phyloP scores from a whole-genome alignment of 2,329 filamentous ascomycete genomes.

The Diplodia mutila region DNA sequence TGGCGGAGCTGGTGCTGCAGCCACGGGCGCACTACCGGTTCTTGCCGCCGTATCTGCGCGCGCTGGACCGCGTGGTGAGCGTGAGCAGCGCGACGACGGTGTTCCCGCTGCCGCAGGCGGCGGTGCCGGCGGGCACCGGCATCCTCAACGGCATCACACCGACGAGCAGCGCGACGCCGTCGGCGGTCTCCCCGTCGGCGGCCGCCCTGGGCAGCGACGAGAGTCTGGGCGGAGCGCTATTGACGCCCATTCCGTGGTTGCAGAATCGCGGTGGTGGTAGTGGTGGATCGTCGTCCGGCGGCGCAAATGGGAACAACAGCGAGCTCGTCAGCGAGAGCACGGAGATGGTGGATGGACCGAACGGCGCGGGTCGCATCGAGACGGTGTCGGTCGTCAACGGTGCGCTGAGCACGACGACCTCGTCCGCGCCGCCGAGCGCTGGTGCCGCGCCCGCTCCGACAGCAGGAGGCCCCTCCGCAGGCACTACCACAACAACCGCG shows the following conservation, averaged over 20 bases:
- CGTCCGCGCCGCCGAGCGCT: neutral
- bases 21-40: constrained; percentile 80
- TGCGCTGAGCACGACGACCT: constrained; percentile 58
- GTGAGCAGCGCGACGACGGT: constrained; percentile 80
- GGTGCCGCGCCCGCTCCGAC: neutral
- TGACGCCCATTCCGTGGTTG: constrained; percentile 95
- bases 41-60: constrained; percentile 83
- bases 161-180: constrained; percentile 58
- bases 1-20: constrained; percentile 80
- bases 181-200: constrained; percentile 27
- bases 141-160: constrained; percentile 61
- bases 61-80: constrained; percentile 85
- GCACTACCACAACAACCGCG: constrained; percentile 23
- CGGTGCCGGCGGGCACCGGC: constrained; percentile 49
- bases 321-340: constrained; percentile 74
- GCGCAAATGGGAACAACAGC: constrained; percentile 37
- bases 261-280: constrained; percentile 32
- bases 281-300: constrained; percentile 31
- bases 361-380: constrained; percentile 77
- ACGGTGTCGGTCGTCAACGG: constrained; percentile 81
- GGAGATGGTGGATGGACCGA: constrained; percentile 79
- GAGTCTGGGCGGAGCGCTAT: constrained; percentile 81
- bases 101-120: constrained; percentile 78
- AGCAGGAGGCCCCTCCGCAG: neutral
- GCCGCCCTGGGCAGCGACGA: constrained; percentile 77